Evolutionary conservation across 305 asterid species (phyloP).

Genomic region (Fraxinus xanthoxyloides): DNA sequence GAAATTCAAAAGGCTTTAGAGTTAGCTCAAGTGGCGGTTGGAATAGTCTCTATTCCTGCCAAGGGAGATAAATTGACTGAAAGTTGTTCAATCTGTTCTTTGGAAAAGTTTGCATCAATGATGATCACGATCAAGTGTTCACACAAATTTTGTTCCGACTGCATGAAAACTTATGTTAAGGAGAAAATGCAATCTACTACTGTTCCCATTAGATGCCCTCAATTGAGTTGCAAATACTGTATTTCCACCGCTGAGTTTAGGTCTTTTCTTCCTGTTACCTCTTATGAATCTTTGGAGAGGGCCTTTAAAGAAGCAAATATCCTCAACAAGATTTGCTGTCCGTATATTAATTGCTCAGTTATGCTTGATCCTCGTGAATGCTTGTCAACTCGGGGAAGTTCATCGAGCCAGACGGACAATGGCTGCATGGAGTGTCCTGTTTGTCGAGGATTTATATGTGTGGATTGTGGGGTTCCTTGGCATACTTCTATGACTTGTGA

Average conservation of each 20-base stretch:
- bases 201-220: conserved; percentile 79
- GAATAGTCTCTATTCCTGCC: conserved; percentile 51
- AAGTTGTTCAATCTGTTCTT: conserved; percentile 76
- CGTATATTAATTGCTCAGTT: conserved; percentile 71
- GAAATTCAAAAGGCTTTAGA: conserved; percentile 47
- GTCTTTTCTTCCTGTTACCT: conserved; percentile 66
- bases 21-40: conserved; percentile 83
- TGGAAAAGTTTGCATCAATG: conserved; percentile 70
- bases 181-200: conserved; percentile 52
- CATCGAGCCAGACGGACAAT: conserved; percentile 48
- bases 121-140: conserved; percentile 69
- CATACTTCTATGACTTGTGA: conserved; percentile 83
- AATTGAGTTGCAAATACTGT: conserved; percentile 62
- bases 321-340: conserved; percentile 51
- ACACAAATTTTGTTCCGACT: conserved; percentile 83
- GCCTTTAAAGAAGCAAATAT: conserved; percentile 50
- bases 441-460: conserved; percentile 66
- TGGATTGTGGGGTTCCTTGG: conserved; percentile 82
- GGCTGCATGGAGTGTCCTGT: conserved; percentile 71
- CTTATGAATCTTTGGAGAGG: conserved; percentile 57
- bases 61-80: conserved; percentile 40
- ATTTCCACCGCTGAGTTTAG: conserved; percentile 62
- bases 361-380: conserved; percentile 64
- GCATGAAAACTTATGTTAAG: conserved; percentile 81
- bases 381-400: conserved; percentile 48